Percentiles rank a stretch among this genome's conserved stretches.
Evolutionary conservation across 1,284 basidiomycete species (phyloP).

Genomic region (Papiliotrema fonsecae): DNA sequence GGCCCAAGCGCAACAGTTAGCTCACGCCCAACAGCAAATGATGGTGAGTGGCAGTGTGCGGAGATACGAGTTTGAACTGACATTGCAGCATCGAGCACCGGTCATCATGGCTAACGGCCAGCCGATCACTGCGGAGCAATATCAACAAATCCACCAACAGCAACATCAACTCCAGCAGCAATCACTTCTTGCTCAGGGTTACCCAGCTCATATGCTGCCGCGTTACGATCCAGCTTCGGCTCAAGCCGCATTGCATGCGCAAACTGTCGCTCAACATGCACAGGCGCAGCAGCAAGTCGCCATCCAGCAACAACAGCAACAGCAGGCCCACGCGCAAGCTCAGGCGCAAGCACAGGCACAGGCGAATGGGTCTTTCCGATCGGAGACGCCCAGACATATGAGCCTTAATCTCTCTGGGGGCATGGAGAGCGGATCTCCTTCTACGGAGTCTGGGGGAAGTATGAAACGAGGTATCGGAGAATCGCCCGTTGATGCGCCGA

Average conservation of each 20-base stretch:
- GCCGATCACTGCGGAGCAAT: neutral
- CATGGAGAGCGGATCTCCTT: slow-evolving; percentile 7
- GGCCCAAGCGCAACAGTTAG: neutral
- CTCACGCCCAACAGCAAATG: neutral
- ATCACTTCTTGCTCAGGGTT: neutral
- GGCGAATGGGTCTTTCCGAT: neutral
- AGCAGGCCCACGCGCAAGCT: neutral
- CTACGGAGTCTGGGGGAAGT: slow-evolving; percentile 2
- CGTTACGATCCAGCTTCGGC: neutral
- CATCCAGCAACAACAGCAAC: slow-evolving; percentile 7
- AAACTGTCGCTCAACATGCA: slow-evolving; percentile 6
- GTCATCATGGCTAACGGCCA: neutral
- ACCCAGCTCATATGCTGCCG: neutral
- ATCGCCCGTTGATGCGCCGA: slow-evolving; percentile 10
- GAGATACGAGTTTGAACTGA: too few species aligned
- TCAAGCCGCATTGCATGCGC: slow-evolving; percentile 6
- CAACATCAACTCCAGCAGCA: neutral
- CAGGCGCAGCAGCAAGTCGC: slow-evolving; percentile 7
- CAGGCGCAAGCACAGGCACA: slow-evolving; percentile 4
- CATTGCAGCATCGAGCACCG: neutral
- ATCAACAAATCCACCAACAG: neutral
- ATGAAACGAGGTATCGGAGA: slow-evolving; percentile 14
- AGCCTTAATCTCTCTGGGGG: too few species aligned
- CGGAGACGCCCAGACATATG: slow-evolving; percentile 4
- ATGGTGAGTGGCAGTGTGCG: too few species aligned